Conservation (phyloP, 1,139 yeast genomes). For the Yamadazyma buinensis region DNA sequence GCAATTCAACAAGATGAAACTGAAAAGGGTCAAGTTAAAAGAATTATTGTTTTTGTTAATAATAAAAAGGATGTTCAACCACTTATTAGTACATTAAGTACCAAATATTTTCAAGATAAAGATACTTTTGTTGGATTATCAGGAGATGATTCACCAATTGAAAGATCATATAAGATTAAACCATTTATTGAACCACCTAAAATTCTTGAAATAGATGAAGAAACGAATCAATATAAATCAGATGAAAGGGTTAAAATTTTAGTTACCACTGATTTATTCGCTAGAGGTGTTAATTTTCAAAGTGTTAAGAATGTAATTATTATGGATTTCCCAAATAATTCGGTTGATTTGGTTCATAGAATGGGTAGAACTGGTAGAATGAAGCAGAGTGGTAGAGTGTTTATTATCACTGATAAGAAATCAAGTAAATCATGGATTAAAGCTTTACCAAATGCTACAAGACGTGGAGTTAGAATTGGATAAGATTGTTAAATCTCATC, state of each 20-base stretch:
- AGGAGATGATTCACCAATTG: constrained; percentile 59
- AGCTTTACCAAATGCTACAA: constrained; percentile 72
- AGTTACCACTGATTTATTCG: constrained; percentile 85
- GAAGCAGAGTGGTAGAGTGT: constrained; percentile 85
- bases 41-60: constrained; percentile 87
- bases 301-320: constrained; percentile 79
- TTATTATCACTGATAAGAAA: constrained; percentile 63
- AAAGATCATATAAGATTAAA: constrained; percentile 51
- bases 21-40: constrained; percentile 70
- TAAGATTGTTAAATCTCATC: constrained; percentile 15
- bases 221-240: constrained; percentile 11
- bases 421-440: constrained; percentile 76
- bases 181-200: constrained; percentile 63
- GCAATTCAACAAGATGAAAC: constrained; percentile 84
- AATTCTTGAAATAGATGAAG: constrained; percentile 27
- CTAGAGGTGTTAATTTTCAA: constrained; percentile 85
- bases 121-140: constrained; percentile 55
- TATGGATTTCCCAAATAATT: constrained; percentile 79
- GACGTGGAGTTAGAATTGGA: constrained; percentile 46
- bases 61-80: constrained; percentile 60
- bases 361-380: constrained; percentile 94
- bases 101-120: constrained; percentile 51
- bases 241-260: constrained; percentile 52
- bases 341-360: constrained; percentile 86
- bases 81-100: constrained; percentile 50